Conservation (phyloP, 2,329 filamentous ascomycete species). For the Trichoderma brevicompactum region DNA sequence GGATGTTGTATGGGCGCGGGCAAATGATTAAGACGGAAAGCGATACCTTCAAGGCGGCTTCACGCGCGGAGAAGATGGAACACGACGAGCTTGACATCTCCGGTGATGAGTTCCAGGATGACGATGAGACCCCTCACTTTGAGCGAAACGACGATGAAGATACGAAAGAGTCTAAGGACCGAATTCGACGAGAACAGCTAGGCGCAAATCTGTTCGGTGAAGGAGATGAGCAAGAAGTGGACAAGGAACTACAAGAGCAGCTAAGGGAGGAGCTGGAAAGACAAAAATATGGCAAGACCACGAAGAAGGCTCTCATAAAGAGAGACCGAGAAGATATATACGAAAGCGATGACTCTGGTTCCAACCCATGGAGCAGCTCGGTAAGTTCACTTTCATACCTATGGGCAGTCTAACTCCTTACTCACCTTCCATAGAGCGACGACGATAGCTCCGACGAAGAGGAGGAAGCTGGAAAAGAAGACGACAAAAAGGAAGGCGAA, state of each 20-base stretch:
- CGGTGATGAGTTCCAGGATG: slow-evolving; percentile 80
- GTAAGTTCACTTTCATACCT: slow-evolving; percentile 34
- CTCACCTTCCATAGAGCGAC: slow-evolving; percentile 49
- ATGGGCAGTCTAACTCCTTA: neutral
- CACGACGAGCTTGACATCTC: slow-evolving; percentile 72
- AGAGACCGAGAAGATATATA: slow-evolving; percentile 88
- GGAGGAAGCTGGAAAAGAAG: slow-evolving; percentile 44
- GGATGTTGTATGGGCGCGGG: slow-evolving; percentile 55
- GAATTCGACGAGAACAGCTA: slow-evolving; percentile 80
- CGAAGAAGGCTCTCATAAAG: slow-evolving; percentile 80
- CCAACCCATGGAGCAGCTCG: slow-evolving; percentile 48
- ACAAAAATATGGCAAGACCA: slow-evolving; percentile 73
- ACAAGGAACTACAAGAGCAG: slow-evolving; percentile 73
- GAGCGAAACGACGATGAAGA: slow-evolving; percentile 84
- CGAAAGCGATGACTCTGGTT: slow-evolving; percentile 66
- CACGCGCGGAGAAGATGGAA: slow-evolving; percentile 67
- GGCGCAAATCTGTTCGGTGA: slow-evolving; percentile 81
- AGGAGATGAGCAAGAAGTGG: slow-evolving; percentile 70
- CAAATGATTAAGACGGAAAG: slow-evolving; percentile 71
- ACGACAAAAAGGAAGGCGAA: slow-evolving; percentile 58
- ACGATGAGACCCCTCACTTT: slow-evolving; percentile 77
- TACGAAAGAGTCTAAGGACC: slow-evolving; percentile 69
- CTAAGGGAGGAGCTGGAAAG: slow-evolving; percentile 69
- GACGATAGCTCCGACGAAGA: slow-evolving; percentile 48
- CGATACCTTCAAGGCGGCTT: slow-evolving; percentile 64